Evolutionary conservation across 164 flowering plant species (phyloP), one percentile per base, ranked within the genome.

Genomic region (Kalanchoe fedtschenkoi): DNA sequence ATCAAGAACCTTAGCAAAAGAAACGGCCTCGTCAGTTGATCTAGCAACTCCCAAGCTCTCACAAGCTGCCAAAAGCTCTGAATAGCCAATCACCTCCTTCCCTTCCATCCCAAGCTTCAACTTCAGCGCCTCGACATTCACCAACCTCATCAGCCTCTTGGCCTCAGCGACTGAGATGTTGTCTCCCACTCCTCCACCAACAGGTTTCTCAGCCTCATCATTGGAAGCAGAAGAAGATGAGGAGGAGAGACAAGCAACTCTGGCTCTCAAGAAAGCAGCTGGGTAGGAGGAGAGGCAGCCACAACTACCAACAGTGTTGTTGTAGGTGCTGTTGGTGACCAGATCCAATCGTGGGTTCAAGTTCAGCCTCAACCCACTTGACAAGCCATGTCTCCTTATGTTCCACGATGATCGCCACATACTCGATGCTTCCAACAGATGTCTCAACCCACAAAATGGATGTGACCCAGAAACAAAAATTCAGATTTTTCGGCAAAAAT

Each of bases 351-450:
- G n/a, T n/a, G n/a, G n/a, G n/a, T n/a, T n/a, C n/a, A n/a, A n/a
- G n/a, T n/a, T n/a, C 56, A 51, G 14, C 32, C 56, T 51, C 5
- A 51, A 26, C 56, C 56, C 56, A 51, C 32, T 29, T 24, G 32
- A 17, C 56, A 51, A 6, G 33, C 24, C 14, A 17, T 51, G 56
- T 17, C 32, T 51, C 56, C 56, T 51, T 3, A 51, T 2, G 17
- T 26, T 51, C 56, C 32, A 51, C 16, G 56, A 26, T 17, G 56
- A 10, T 51, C 56, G 28, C 56, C 56, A 51, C 56, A 51, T 51
- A n/a, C n/a, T n/a, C n/a, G n/a, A n/a, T n/a, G 15, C 32, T 51
- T 26, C 32, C 1, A 51, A 26, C 30, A 51, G 4, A 21, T 22
- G 22, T 24, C 28, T 10, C 28, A 10, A 51, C 32, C 17, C n/a